Percentiles rank a stretch among this genome's conserved stretches.
These are phyloP conservation scores for Jaapia argillacea DNA, from an alignment of 768 basidiomycete genomes.

Conservation along the genomic window DNA sequence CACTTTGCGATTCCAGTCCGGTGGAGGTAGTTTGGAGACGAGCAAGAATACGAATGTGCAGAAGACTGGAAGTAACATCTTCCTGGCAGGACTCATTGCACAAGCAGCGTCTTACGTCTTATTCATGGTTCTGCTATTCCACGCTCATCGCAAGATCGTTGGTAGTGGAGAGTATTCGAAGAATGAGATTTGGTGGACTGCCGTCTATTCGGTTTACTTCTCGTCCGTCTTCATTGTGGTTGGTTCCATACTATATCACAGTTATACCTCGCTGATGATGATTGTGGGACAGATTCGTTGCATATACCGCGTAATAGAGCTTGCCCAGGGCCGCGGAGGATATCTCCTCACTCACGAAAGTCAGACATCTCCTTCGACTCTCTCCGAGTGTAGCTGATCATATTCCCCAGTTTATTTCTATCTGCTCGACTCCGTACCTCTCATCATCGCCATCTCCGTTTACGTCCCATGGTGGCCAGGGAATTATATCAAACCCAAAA, in stretches of 20 bases:
- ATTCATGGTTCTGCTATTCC: conserved; percentile 32
- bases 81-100: conserved; percentile 45
- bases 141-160: conserved; percentile 9
- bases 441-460: conserved; percentile 46
- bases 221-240: conserved; percentile 18
- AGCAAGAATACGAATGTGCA: conserved; percentile 4
- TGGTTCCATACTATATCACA: neutral
- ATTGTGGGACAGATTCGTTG: conserved; percentile 36
- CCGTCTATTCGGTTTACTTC: conserved; percentile 15
- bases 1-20: conserved; percentile 8
- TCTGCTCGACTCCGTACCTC: conserved; percentile 54
- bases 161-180: conserved; percentile 4
- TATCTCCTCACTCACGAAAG: conserved; percentile 35
- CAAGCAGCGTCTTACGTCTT: conserved; percentile 43
- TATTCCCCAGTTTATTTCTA: conserved; percentile 53
- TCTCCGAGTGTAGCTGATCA: neutral
- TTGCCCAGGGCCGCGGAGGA: conserved; percentile 53
- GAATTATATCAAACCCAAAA: conserved; percentile 32
- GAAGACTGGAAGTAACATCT: conserved; percentile 25
- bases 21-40: conserved; percentile 12
- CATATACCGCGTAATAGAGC: conserved; percentile 43
- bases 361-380: conserved; percentile 1
- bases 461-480: conserved; percentile 62
- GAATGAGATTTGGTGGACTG: conserved; percentile 10
- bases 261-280: neutral